These are phyloP conservation scores for Sonneratia alba DNA, from an alignment of 345 rosid genomes.

Conservation along the genomic window DNA sequence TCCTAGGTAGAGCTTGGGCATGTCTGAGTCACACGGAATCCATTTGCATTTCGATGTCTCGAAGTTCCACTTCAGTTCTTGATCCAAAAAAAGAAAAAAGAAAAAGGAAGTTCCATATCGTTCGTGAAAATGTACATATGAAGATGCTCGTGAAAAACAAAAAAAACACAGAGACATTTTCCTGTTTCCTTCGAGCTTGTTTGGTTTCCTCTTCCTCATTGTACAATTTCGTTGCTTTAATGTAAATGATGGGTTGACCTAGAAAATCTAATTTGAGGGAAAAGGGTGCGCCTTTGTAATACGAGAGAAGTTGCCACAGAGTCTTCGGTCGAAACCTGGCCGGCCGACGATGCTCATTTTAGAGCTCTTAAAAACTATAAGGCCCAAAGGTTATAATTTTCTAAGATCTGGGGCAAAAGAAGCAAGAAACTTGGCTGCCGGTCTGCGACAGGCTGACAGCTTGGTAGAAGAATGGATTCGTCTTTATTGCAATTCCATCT, in stretches of 20 bases:
- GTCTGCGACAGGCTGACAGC: background rate
- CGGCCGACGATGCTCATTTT: background rate
- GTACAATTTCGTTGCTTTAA: too few relatives aligned
- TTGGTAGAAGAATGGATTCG: too few relatives aligned
- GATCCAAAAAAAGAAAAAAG: too few relatives aligned
- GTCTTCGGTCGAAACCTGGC: too few relatives aligned
- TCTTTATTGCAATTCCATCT: background rate
- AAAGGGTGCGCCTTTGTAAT: too few relatives aligned
- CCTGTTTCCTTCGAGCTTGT: background rate
- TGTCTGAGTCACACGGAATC: too few relatives aligned
- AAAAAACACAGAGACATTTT: background rate
- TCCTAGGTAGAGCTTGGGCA: constrained; percentile 15
- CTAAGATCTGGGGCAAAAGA: background rate
- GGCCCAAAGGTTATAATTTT: background rate
- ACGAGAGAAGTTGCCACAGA: too few relatives aligned
- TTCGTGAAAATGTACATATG: background rate
- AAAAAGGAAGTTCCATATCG: background rate
- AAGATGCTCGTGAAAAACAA: background rate
- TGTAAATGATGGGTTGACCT: too few relatives aligned
- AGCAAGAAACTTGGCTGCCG: background rate
- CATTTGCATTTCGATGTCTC: too few relatives aligned
- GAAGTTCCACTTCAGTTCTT: too few relatives aligned
- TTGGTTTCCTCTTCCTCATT: background rate
- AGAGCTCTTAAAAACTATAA: background rate
- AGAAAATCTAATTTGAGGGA: too few relatives aligned